A percentile compares a stretch with the other conserved stretches of the same genome.
phyloP scores from a whole-genome alignment of 495 filamentous ascomycete genomes.

The Podospora bellae-mahoneyi region DNA sequence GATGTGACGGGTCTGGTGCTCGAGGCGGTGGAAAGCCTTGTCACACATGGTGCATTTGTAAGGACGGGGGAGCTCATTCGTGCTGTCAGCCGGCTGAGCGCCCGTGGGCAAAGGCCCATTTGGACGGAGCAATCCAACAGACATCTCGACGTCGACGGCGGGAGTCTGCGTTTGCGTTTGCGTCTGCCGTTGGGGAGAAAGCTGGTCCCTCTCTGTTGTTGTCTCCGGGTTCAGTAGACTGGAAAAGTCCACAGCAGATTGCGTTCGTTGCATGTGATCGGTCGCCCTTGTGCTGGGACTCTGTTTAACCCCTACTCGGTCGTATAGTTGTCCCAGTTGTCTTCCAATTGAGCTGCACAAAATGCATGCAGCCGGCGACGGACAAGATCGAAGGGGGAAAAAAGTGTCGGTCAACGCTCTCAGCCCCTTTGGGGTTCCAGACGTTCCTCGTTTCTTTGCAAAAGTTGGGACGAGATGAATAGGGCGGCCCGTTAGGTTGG shows the following conservation, averaged over 20 bases:
- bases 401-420: neutral
- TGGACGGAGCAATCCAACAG: constrained; percentile 65
- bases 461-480: neutral
- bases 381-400: constrained; percentile 6
- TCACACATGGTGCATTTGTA: constrained; percentile 99
- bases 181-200: constrained; percentile 30
- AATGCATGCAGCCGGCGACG: constrained; percentile 25
- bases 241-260: constrained; percentile 70
- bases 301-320: constrained; percentile 11
- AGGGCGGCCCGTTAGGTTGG: constrained; percentile 10
- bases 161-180: constrained; percentile 34
- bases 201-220: constrained; percentile 14
- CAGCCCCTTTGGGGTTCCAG: neutral
- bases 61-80: constrained; percentile 79
- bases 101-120: constrained; percentile 62
- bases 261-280: constrained; percentile 70
- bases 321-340: constrained; percentile 6
- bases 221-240: constrained; percentile 69
- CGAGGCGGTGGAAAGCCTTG: constrained; percentile 96
- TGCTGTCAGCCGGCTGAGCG: constrained; percentile 45
- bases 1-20: constrained; percentile 97
- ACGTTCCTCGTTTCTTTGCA: constrained; percentile 1
- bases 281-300: constrained; percentile 24
- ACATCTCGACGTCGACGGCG: constrained; percentile 54
- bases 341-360: constrained; percentile 27